Conservation (phyloP, 2,329 filamentous ascomycete species). For the Aureobasidium sp. region DNA sequence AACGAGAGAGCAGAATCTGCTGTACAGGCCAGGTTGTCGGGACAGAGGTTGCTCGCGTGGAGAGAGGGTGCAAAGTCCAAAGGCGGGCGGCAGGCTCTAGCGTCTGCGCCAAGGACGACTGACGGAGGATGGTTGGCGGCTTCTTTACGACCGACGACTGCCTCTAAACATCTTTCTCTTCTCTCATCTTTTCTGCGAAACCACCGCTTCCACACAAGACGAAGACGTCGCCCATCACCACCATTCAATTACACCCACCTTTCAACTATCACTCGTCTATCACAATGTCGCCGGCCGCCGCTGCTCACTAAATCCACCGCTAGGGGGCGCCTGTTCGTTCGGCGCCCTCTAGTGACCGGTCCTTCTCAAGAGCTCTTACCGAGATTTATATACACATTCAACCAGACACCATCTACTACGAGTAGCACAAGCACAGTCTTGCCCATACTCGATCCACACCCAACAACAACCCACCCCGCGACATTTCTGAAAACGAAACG, state of each 20-base stretch:
- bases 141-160: slow-evolving; percentile 5
- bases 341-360: slow-evolving; percentile 25
- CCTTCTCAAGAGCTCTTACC: slow-evolving; percentile 24
- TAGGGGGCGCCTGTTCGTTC: slow-evolving; percentile 25
- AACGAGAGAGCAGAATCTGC: neutral
- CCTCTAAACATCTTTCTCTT: slow-evolving; percentile 4
- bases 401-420: slow-evolving; percentile 20
- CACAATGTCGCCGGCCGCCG: slow-evolving; percentile 30
- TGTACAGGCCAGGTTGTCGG: neutral
- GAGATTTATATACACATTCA: slow-evolving; percentile 25
- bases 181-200: neutral
- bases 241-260: slow-evolving; percentile 18
- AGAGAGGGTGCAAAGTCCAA: neutral
- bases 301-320: slow-evolving; percentile 31
- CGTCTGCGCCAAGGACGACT: slow-evolving; percentile 9
- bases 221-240: slow-evolving; percentile 20
- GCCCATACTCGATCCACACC: neutral
- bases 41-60: neutral
- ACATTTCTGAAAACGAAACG: neutral
- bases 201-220: slow-evolving; percentile 12
- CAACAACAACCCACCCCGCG: neutral
- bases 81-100: neutral
- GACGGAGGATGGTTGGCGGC: slow-evolving; percentile 4
- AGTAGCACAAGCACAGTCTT: slow-evolving; percentile 9
- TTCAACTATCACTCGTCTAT: slow-evolving; percentile 26